phyloP scores from a whole-genome alignment of 73 alveolate genomes.

The Blepharisma japonicum region DNA sequence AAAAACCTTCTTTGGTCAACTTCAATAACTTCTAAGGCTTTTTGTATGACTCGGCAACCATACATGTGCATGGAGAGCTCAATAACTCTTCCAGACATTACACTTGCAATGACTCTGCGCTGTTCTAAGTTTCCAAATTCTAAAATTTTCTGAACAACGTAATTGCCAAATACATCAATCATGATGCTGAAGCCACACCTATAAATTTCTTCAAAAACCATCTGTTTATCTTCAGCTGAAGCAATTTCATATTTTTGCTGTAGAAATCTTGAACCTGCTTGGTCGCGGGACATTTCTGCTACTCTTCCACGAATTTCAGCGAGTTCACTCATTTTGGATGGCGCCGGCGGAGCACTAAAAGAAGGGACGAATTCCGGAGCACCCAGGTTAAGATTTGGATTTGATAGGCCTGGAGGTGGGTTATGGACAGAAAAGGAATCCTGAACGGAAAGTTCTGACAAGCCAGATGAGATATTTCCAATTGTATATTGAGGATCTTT shows the following conservation, averaged over 20 bases:
- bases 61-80: conserved; percentile 79
- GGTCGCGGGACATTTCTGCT: conserved; percentile 67
- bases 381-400: neutral
- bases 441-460: conserved; percentile 11
- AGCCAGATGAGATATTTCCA: conserved; percentile 31
- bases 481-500: conserved; percentile 26
- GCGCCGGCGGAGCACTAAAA: conserved; percentile 35
- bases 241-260: conserved; percentile 85
- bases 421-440: conserved; percentile 10
- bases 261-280: conserved; percentile 78
- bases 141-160: conserved; percentile 84
- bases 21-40: conserved; percentile 64
- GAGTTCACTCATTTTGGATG: conserved; percentile 41
- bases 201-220: conserved; percentile 72
- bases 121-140: conserved; percentile 60
- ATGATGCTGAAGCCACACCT: conserved; percentile 64
- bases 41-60: conserved; percentile 92
- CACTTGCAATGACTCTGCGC: conserved; percentile 60
- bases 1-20: conserved; percentile 46
- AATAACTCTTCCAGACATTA: conserved; percentile 69
- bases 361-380: conserved; percentile 34
- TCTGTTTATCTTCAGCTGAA: conserved; percentile 79
- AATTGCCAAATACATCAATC: conserved; percentile 92
- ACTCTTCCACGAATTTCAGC: conserved; percentile 66
- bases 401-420: conserved; percentile 19